Conservation (phyloP, 2,329 filamentous ascomycete genomes). For the Bipolaris cookei region DNA sequence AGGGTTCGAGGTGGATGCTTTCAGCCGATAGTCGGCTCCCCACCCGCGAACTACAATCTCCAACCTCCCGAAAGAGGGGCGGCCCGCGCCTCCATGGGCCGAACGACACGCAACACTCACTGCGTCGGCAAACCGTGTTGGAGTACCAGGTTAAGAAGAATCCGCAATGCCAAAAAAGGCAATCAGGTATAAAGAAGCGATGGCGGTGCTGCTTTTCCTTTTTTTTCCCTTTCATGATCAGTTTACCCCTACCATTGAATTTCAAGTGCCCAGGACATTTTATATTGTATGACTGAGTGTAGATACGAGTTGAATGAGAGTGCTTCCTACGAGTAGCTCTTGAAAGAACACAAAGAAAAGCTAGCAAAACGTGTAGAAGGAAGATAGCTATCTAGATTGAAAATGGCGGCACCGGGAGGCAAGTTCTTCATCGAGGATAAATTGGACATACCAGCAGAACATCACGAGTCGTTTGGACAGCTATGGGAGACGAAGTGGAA, state of each 20-base stretch:
- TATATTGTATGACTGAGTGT: neutral
- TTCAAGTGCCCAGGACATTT: neutral
- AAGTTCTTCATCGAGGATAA: constrained; percentile 58
- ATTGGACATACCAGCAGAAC: constrained; percentile 50
- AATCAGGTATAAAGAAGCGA: neutral
- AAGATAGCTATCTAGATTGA: neutral
- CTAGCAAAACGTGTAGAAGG: neutral
- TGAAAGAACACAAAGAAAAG: neutral
- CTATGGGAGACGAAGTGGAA: constrained; percentile 80
- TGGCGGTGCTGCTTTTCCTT: neutral
- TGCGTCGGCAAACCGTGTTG: neutral
- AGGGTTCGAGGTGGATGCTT: neutral
- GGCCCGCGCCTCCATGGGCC: neutral
- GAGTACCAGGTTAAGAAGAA: neutral
- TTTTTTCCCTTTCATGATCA: neutral
- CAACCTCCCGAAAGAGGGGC: neutral
- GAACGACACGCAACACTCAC: neutral
- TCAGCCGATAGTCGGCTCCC: neutral
- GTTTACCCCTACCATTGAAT: neutral
- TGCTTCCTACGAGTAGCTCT: neutral
- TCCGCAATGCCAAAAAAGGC: neutral
- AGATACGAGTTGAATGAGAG: neutral
- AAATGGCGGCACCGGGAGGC: constrained; percentile 51
- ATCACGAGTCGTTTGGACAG: constrained; percentile 56
- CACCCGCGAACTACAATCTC: neutral